Evolutionary conservation across 2,329 filamentous ascomycete species (phyloP), one percentile per base, ranked within the genome.

Genomic region (Cladosporium oxysporum): DNA sequence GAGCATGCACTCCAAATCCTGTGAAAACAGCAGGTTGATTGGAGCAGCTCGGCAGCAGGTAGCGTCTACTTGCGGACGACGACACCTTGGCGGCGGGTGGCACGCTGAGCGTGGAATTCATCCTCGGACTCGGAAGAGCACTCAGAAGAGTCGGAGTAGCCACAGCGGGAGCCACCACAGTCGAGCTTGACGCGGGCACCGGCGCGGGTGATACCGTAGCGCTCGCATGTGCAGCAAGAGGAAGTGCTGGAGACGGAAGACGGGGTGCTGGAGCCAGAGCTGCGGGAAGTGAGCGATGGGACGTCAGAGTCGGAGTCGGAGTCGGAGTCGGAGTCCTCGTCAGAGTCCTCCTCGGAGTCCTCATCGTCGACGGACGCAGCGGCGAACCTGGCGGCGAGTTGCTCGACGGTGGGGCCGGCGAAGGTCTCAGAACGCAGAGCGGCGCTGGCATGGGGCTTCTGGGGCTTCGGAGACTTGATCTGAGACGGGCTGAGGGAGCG

Each of bases 131-230:
- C 89, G 73, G 85, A 90, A 71, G 88, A 92, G 84, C 89, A 92
- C 65, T 87, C 86, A 62, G 83, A 86, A 69, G 84, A 86, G 68
- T 90, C 88, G 70, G 86, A 87, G 82, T 91, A 95, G 75, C 92
- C 91, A 81, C 94, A 97, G 78, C 92, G 90, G 68, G 88, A 84
- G 72, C 94, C 94, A 73, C 93, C 93, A 77, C 94, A 98, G 87
- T 97, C 93, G 79, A 97, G 88, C 87, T 94, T 95, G 86, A 98
- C 91, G 75, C 93, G 90, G 80, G 96, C 91, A 76, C 93, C 75
- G 79, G 90, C 89, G 82, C 93, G 91, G 70, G 93, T 97, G 84
- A 98, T 96, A 74, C 93, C 94, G 83, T 95, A 97, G 82, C 93
- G 91, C 80, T 97, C 92, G 83, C 94, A 98, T 70, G 90, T 93